Base-by-base conservation (phyloP, 2,329 filamentous ascomycete genomes). In the Ceratocystis albifundus region DNA sequence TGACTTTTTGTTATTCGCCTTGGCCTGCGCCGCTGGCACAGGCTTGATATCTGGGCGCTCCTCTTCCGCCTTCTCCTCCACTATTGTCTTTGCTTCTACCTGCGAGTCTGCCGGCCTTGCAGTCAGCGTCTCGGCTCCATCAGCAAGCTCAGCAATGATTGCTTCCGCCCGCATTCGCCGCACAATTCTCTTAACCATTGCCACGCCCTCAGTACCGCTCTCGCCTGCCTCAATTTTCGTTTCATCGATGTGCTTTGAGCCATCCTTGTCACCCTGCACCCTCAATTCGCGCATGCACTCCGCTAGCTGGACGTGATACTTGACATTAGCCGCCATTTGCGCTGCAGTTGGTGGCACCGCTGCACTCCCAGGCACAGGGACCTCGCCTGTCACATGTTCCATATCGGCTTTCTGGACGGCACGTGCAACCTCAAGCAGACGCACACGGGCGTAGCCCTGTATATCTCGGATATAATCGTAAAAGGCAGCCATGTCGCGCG, bases 391-490 rank as follows among this genome's bases (percentile, higher is more conserved):
- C 45, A 79, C 76, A 48, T 78, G 77, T 65, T 81, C 78, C 72
- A 82, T 79, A 71, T 87, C 81, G 70, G 80, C 79, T 65, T 80
- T 77, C 70, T 85, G 80, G 62, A 86, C 76, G 64, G 85, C 81
- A 68, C 84, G 78, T 28, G 89, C 89, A 66, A 82, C 79, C 71
- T 89, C 81, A 48, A 80, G 80, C 69, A 96, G 76, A 66, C 90
- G 80, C 66, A 85, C 83, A 65, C 90, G 84, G 4, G 86, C 86
- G 69, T 83, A 84, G 46, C 91, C 89, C 77, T 92, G 87, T 66
- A 96, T 77, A 63, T 90, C 90, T 67, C 82, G 79, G 70, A 96
- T 84, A 76, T 96, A 97, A 64, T 84, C 80, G 73, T 88, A 84
- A 53, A 96, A 84, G 25, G 85, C 80, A 61, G 82, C 77, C 67